phyloP scores from a whole-genome alignment of 495 filamentous ascomycete species.

The Friedmanniomyces endolithicus region DNA sequence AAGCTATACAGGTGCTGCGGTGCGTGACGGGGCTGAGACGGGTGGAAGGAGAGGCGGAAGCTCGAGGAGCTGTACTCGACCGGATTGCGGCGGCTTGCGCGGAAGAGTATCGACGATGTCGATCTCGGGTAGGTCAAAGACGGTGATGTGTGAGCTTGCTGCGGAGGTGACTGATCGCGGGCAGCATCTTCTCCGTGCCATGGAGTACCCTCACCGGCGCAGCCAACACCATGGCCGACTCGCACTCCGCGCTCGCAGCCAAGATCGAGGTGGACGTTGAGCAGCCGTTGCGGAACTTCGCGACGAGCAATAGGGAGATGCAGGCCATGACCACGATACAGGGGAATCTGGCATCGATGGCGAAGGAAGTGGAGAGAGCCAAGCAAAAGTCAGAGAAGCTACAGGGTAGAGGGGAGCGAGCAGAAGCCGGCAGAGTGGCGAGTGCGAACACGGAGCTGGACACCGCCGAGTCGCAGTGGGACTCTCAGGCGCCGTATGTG shows the following conservation, averaged over 20 bases:
- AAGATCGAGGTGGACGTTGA: constrained; percentile 90
- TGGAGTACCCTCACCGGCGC: constrained; percentile 85
- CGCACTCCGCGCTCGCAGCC: constrained; percentile 69
- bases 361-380: constrained; percentile 71
- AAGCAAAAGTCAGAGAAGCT: constrained; percentile 84
- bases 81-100: constrained; percentile 67
- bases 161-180: constrained; percentile 37
- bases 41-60: constrained; percentile 68
- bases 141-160: background rate
- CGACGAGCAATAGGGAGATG: constrained; percentile 65
- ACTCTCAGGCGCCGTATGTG: constrained; percentile 88
- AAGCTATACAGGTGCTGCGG: constrained; percentile 24
- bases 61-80: constrained; percentile 85
- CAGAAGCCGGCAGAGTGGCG: constrained; percentile 67
- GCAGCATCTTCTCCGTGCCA: constrained; percentile 77
- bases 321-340: constrained; percentile 72
- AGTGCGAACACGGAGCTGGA: constrained; percentile 62
- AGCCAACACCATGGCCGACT: constrained; percentile 65
- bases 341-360: constrained; percentile 64
- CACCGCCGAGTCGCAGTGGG: constrained; percentile 72
- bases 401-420: constrained; percentile 64
- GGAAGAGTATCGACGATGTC: constrained; percentile 35
- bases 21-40: constrained; percentile 1
- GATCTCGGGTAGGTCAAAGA: constrained; percentile 18
- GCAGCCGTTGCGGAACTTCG: constrained; percentile 62